Evolutionary conservation across 139 green algal species (phyloP), one percentile per base, ranked within the genome.

Genomic region (Picochlorum sp.): DNA sequence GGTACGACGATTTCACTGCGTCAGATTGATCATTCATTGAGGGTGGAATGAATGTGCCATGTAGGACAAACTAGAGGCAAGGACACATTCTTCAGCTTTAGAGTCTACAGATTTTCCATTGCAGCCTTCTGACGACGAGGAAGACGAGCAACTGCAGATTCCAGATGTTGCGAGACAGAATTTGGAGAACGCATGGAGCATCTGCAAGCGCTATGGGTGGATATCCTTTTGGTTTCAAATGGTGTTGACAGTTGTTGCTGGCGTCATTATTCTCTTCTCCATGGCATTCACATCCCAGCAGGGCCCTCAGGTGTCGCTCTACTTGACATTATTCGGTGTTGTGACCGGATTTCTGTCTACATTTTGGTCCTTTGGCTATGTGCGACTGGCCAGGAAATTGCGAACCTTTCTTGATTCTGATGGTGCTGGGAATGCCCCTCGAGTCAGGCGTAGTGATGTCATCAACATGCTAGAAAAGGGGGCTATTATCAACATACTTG

Each of bases 191-290:
- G 76, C 79, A 26, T 73, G 77, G 16, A 65, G 66, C 14, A 63
- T 69, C 13, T 78, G 67, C 63, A 49, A 66, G 38, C 75, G 78
- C 4, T 89, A 85, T 49, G 89, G 89, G 9, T 96, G 89, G 89
- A 69, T 94, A 31, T 80, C 75, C 60, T 98, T 99, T 70, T 99
- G 94, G 94, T 74, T 82, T 23, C 94, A 99, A 82, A 80, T 99
- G 16, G 80, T 88, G 1, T 78, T 97, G 41, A 90, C 77, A 31
- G 76, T 91, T 1, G 83, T 97, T 16, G 90, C 88, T 18, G 83
- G 80, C 4, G 79, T 95, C 59, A 95, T 99, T 44, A 73, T 97
- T 28, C 75, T 97, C 16, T 99, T 99, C 80, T 96, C 86, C 16
- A 81, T 95, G 2, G 88, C 88, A 13, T 96, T 96, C 73, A 95